Conservation (phyloP, 78 protist species). For the slime mould (Dictyostelium discoideum) region dicty_2.7 NC_007088.5:6697501-6698000, state of each 20-base stretch:
- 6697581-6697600: constrained; percentile 48
- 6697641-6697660: constrained; percentile 7
- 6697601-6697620: constrained; percentile 41
- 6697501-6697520: constrained; percentile 64
- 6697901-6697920: no score
- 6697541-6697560: constrained; percentile 58
- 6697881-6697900: not conserved
- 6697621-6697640: constrained; percentile 44
- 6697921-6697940: not conserved
- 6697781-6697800: constrained; percentile 11
- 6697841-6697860: not conserved
- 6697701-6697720: constrained; percentile 4
- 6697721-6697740: not conserved
- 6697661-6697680: not conserved
- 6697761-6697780: constrained; percentile 7
- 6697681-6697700: constrained; percentile 2
- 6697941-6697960: not conserved
- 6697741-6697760: not conserved
- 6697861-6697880: constrained; percentile 20
- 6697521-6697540: constrained; percentile 60
- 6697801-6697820: not conserved
- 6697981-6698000: constrained; percentile 29
- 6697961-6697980: constrained; percentile 36
- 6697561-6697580: constrained; percentile 60
- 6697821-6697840: constrained; percentile 44